Conservation (phyloP, 345 rosid genomes). For the Angophora floribunda region DNA sequence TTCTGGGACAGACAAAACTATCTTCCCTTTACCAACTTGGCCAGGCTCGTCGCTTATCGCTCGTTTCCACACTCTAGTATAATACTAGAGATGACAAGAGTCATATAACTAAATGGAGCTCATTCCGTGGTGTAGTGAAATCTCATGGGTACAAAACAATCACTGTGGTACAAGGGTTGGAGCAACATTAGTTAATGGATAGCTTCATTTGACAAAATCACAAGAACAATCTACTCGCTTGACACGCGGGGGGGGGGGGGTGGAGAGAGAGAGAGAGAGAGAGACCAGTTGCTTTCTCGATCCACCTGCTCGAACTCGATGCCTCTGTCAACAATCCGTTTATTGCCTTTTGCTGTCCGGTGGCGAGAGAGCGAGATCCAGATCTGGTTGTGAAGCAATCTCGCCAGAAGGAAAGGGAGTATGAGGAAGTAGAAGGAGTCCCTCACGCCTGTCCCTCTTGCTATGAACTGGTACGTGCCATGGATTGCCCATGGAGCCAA, state of each 20-base stretch:
- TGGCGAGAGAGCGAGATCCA: constrained; percentile 46
- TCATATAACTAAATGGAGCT: not conserved
- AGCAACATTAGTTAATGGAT: not conserved
- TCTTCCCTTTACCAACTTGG: not conserved
- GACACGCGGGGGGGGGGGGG: not conserved
- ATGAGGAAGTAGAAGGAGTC: constrained; percentile 17
- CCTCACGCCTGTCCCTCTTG: constrained; percentile 5
- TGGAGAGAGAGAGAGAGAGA: not conserved
- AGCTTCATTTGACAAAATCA: not conserved
- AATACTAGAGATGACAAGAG: not conserved
- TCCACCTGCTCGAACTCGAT: constrained; percentile 62
- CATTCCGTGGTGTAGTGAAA: not conserved
- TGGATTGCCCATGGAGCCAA: constrained; percentile 41
- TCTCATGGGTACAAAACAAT: not conserved
- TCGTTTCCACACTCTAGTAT: not conserved
- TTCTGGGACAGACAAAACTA: not conserved
- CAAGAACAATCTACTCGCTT: not conserved
- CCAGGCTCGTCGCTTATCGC: not conserved
- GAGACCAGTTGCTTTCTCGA: constrained; percentile 47
- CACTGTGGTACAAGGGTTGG: not conserved
- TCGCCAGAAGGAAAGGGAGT: constrained; percentile 8
- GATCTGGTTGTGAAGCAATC: constrained; percentile 38
- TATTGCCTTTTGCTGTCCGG: constrained; percentile 38
- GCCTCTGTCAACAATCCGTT: constrained; percentile 31
- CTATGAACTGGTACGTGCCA: constrained; percentile 17